Conservation (phyloP, 495 filamentous ascomycete genomes). For the Xylaria acuta region DNA sequence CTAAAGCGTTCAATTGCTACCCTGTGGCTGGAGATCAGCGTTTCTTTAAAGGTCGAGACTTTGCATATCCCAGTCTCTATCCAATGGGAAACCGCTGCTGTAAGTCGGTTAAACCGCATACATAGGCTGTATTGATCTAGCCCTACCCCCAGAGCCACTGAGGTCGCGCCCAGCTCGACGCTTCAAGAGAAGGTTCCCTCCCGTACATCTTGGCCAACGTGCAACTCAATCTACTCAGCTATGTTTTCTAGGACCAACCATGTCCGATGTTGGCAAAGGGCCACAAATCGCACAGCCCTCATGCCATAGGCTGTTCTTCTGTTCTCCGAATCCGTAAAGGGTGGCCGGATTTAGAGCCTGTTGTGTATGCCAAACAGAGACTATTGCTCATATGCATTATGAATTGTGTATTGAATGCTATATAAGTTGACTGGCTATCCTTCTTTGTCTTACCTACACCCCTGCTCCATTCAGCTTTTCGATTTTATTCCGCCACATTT, state of each 20-base stretch:
- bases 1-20: constrained; percentile 19
- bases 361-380: constrained; percentile 10
- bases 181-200: constrained; percentile 12
- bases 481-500: background rate
- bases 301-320: constrained; percentile 9
- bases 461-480: constrained; percentile 23
- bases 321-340: constrained; percentile 11
- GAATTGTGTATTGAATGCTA: constrained; percentile 25
- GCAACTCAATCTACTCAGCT: constrained; percentile 20
- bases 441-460: constrained; percentile 28
- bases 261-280: constrained; percentile 3
- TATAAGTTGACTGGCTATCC: constrained; percentile 26
- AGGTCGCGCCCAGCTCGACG: constrained; percentile 7
- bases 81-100: constrained; percentile 15
- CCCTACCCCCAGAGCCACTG: background rate
- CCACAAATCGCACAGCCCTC: constrained; percentile 10
- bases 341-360: constrained; percentile 13
- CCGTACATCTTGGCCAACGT: constrained; percentile 11
- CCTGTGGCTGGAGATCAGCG: constrained; percentile 25
- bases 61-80: constrained; percentile 2
- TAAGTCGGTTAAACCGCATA: constrained; percentile 22
- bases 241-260: background rate
- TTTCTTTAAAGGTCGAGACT: constrained; percentile 4
- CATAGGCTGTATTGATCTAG: constrained; percentile 28
- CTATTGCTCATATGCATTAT: constrained; percentile 33